Evolutionary conservation across 1,284 basidiomycete genomes (phyloP).

Genomic region (Puccinia triticina): DNA sequence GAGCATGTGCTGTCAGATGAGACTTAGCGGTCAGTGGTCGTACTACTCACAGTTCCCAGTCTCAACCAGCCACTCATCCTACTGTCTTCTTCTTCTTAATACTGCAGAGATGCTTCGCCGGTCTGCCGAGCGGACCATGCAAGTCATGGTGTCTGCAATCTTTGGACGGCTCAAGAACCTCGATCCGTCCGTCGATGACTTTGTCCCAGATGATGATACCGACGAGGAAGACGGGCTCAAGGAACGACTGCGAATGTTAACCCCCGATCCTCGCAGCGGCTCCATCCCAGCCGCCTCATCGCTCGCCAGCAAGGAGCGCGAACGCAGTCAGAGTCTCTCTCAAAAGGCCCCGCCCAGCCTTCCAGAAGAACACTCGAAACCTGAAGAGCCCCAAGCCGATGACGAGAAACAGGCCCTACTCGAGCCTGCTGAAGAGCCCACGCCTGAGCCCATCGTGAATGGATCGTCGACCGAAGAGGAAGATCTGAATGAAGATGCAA

Average conservation of each 20-base stretch:
- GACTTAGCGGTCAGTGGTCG: slow-evolving; percentile 77
- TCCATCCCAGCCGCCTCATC: slow-evolving; percentile 51
- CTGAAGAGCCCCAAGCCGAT: slow-evolving; percentile 55
- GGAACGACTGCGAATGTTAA: slow-evolving; percentile 52
- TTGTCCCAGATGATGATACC: slow-evolving; percentile 37
- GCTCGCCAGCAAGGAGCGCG: slow-evolving; percentile 22
- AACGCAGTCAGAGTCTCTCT: slow-evolving; percentile 57
- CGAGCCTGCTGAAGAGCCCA: slow-evolving; percentile 10
- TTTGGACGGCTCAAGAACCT: slow-evolving; percentile 72
- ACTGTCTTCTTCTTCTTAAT: not conserved
- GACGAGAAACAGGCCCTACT: slow-evolving; percentile 30
- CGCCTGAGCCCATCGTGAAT: slow-evolving; percentile 9
- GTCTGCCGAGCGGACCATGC: slow-evolving; percentile 93
- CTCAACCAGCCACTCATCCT: not conserved
- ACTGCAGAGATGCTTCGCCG: slow-evolving; percentile 77
- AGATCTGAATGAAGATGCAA: slow-evolving; percentile 54
- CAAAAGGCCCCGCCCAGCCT: slow-evolving; percentile 56
- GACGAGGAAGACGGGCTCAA: slow-evolving; percentile 41
- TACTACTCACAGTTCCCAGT: not conserved
- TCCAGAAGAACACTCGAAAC: slow-evolving; percentile 52
- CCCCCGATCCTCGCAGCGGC: slow-evolving; percentile 53
- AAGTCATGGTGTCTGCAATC: slow-evolving; percentile 77
- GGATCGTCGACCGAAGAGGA: slow-evolving; percentile 52
- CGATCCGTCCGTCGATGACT: slow-evolving; percentile 51
- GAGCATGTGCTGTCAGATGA: slow-evolving; percentile 95